Percentiles rank a stretch among this genome's conserved stretches.
Evolutionary conservation across 805 yeast genomes (phyloP).

Genomic region (Saturnispora hagleri): DNA sequence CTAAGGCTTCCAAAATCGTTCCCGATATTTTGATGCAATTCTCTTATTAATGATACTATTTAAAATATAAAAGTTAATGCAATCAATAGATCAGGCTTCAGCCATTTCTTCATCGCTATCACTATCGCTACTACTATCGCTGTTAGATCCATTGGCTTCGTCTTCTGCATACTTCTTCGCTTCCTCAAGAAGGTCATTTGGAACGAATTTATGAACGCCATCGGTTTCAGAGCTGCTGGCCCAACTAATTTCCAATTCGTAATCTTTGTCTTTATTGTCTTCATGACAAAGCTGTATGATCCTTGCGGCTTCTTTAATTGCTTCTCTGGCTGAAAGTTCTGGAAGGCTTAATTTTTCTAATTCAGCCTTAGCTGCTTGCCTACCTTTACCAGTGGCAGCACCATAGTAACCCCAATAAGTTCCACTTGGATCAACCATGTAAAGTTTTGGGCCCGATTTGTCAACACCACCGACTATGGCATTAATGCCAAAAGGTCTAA

Average conservation of each 20-base stretch:
- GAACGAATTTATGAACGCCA: slow-evolving; percentile 73
- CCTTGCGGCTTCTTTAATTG: slow-evolving; percentile 88
- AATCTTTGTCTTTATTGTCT: slow-evolving; percentile 95
- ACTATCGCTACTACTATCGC: slow-evolving; percentile 31
- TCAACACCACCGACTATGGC: slow-evolving; percentile 93
- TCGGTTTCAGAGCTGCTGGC: slow-evolving; percentile 64
- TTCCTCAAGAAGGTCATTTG: slow-evolving; percentile 68
- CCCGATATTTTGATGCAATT: not conserved
- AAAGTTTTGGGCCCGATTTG: slow-evolving; percentile 74
- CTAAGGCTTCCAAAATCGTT: not conserved
- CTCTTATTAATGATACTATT: not conserved
- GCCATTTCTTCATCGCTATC: slow-evolving; percentile 29
- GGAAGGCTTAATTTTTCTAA: slow-evolving; percentile 80
- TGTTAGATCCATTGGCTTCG: slow-evolving; percentile 62
- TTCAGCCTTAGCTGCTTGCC: slow-evolving; percentile 96
- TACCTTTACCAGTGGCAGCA: slow-evolving; percentile 96
- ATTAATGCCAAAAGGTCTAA: slow-evolving; percentile 93
- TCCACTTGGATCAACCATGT: slow-evolving; percentile 97
- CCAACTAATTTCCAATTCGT: slow-evolving; percentile 93
- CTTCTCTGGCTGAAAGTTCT: slow-evolving; percentile 64
- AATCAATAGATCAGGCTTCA: not conserved
- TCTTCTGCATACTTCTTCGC: slow-evolving; percentile 80
- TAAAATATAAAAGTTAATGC: not conserved
- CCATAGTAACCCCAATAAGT: slow-evolving; percentile 96
- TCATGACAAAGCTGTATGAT: slow-evolving; percentile 93